Conservation (phyloP, 2,329 filamentous ascomycete genomes). For the Claviceps sp. region DNA sequence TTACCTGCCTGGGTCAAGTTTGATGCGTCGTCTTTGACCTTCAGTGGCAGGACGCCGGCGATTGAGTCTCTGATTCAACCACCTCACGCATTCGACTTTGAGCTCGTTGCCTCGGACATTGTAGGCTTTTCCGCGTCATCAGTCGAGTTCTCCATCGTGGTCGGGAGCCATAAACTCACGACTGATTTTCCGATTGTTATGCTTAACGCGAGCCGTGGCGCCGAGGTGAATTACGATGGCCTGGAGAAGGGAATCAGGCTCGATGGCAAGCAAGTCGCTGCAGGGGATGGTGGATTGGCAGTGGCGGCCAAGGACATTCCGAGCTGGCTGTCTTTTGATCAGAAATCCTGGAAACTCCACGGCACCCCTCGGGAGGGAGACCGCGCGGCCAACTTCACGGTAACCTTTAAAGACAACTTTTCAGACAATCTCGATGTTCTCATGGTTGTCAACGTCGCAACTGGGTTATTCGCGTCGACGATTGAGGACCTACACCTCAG, state of each 20-base stretch:
- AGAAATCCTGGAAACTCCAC: conserved; percentile 43
- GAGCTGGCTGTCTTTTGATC: conserved; percentile 56
- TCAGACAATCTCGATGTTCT: conserved; percentile 45
- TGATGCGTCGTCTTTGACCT: conserved; percentile 46
- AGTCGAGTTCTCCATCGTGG: conserved; percentile 54
- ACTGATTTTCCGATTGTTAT: conserved; percentile 44
- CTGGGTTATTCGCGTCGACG: conserved; percentile 26
- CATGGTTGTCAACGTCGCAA: conserved; percentile 25
- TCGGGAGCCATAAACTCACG: conserved; percentile 56
- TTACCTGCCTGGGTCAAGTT: conserved; percentile 79
- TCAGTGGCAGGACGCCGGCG: conserved; percentile 57
- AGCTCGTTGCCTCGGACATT: conserved; percentile 66
- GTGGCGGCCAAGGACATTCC: conserved; percentile 42
- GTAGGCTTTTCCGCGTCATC: conserved; percentile 59
- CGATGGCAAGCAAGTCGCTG: conserved; percentile 38
- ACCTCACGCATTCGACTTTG: conserved; percentile 59
- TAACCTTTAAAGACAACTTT: conserved; percentile 45
- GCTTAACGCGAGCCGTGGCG: conserved; percentile 42
- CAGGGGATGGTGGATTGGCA: conserved; percentile 38
- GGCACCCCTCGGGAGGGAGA: conserved; percentile 51
- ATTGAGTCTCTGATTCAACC: conserved; percentile 48
- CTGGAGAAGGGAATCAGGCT: conserved; percentile 40
- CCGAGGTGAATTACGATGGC: conserved; percentile 36
- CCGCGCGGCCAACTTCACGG: conserved; percentile 46
- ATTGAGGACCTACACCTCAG: conserved; percentile 26